phyloP scores from a whole-genome alignment of 2,329 filamentous ascomycete genomes.

The Colletotrichum neosansevieriae region DNA sequence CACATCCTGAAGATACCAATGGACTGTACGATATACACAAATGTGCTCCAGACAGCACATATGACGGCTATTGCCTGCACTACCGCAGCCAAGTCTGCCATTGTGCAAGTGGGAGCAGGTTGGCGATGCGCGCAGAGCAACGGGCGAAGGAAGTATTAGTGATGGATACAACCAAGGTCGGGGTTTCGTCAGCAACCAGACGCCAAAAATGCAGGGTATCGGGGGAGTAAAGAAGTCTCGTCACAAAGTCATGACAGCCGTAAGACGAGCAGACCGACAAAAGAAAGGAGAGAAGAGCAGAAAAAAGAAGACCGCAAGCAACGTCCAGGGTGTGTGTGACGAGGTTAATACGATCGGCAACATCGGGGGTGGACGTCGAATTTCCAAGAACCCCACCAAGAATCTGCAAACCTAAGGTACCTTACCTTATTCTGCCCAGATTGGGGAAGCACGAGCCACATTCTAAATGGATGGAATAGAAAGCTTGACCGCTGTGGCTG shows the following conservation, averaged over 20 bases:
- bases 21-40: conserved; percentile 65
- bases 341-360: conserved; percentile 1
- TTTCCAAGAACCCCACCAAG: conserved; percentile 26
- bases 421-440: neutral
- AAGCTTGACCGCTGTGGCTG: neutral
- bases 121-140: conserved; percentile 5
- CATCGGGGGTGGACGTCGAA: conserved; percentile 16
- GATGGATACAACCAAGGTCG: conserved; percentile 37
- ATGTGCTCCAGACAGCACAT: conserved; percentile 65
- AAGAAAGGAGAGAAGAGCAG: too few relatives aligned
- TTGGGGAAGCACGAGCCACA: conserved; percentile 18
- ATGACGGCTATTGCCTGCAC: conserved; percentile 57
- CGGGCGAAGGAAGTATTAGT: neutral
- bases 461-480: neutral
- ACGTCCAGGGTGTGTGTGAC: neutral
- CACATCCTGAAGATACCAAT: conserved; percentile 71
- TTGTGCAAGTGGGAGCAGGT: neutral
- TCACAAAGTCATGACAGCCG: conserved; percentile 8
- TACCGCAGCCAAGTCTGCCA: conserved; percentile 42
- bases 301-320: neutral
- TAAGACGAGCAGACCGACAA: neutral
- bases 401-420: neutral
- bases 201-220: conserved; percentile 14
- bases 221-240: neutral
- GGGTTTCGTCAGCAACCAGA: conserved; percentile 43